Conservation (phyloP, 345 rosid species). For the Moringa oleifera region DNA sequence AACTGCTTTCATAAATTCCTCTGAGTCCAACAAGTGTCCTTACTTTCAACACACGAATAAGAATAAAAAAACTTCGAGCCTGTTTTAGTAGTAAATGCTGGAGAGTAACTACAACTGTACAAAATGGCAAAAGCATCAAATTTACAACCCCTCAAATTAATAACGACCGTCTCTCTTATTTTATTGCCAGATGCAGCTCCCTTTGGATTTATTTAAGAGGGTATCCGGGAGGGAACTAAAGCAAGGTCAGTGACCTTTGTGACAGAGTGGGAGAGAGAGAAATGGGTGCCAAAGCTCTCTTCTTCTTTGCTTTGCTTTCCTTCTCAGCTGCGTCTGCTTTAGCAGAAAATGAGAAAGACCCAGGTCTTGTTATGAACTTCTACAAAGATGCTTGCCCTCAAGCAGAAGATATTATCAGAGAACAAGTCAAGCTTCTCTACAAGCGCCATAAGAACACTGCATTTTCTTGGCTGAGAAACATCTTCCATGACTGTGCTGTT, state of each 20-base stretch:
- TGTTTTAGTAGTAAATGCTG: neutral
- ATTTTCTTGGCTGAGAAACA: constrained; percentile 98
- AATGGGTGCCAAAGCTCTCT: constrained; percentile 48
- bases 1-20: no score
- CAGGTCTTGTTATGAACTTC: constrained; percentile 75
- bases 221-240: neutral
- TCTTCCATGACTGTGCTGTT: constrained; percentile 98
- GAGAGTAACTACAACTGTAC: neutral
- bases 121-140: neutral
- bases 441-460: constrained; percentile 99
- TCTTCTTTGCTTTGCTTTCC: constrained; percentile 36
- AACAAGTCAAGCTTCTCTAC: constrained; percentile 89
- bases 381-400: constrained; percentile 92
- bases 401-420: constrained; percentile 86
- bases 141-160: neutral
- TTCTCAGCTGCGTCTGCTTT: constrained; percentile 45
- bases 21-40: no score
- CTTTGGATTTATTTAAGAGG: constrained; percentile 32
- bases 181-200: no score
- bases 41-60: no score
- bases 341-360: constrained; percentile 43
- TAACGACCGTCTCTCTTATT: no score
- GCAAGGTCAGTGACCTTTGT: constrained; percentile 20
- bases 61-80: no score
- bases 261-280: neutral